phyloP scores from a whole-genome alignment of 768 basidiomycete species.

The Thelephora aurantiotincta region DNA sequence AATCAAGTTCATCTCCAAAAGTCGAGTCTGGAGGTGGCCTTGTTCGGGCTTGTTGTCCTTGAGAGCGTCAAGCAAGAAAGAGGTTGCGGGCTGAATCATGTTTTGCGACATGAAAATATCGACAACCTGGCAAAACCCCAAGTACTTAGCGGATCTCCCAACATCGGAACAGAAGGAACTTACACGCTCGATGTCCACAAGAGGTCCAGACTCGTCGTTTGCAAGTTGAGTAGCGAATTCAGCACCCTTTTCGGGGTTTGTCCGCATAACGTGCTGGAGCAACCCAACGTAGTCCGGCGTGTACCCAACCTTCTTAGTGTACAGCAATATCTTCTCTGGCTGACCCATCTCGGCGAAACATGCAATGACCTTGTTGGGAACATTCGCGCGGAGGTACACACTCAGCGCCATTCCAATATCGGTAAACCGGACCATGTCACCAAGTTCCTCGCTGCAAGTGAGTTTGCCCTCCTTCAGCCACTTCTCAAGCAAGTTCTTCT shows the following conservation, averaged over 20 bases:
- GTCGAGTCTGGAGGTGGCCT: constrained; percentile 86
- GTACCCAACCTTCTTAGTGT: constrained; percentile 94
- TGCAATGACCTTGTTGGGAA: constrained; percentile 97
- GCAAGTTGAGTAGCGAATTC: constrained; percentile 94
- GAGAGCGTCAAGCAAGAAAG: constrained; percentile 91
- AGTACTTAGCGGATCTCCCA: background rate
- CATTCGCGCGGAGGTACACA: constrained; percentile 93
- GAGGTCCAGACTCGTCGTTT: constrained; percentile 84
- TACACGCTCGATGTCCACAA: constrained; percentile 89
- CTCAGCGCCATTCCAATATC: constrained; percentile 97
- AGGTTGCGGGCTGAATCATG: constrained; percentile 98
- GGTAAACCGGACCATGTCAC: constrained; percentile 86
- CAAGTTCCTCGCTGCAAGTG: constrained; percentile 96
- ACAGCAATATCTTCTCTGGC: constrained; percentile 94
- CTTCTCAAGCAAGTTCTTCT: constrained; percentile 94
- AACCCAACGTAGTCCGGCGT: constrained; percentile 85
- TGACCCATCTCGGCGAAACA: constrained; percentile 99
- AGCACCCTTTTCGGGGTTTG: constrained; percentile 93
- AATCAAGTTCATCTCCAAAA: constrained; percentile 95
- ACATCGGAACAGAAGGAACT: constrained; percentile 11
- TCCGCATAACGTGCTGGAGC: constrained; percentile 91
- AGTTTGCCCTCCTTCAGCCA: constrained; percentile 99
- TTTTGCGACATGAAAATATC: constrained; percentile 99
- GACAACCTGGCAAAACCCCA: constrained; percentile 46
- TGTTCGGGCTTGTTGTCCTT: constrained; percentile 99